A percentile compares a stretch with the other conserved stretches of the same genome.
These are phyloP conservation scores for Wickerhamomyces rabaulensis DNA, from an alignment of 805 yeast genomes.

Conservation along the genomic window DNA sequence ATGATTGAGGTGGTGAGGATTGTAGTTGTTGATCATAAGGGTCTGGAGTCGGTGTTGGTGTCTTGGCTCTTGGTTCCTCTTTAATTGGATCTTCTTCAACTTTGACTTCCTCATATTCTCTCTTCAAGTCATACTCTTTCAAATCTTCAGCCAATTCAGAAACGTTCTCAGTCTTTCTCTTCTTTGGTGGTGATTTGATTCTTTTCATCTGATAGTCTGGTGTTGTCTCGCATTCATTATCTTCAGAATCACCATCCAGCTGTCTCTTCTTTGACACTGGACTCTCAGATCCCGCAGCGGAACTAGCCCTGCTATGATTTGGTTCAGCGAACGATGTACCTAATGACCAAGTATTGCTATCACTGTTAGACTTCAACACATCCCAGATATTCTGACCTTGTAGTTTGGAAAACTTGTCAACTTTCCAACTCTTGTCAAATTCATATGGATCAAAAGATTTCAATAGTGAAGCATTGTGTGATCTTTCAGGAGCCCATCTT, in stretches of 20 bases:
- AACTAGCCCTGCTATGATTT: background rate
- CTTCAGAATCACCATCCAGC: background rate
- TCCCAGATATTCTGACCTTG: constrained; percentile 20
- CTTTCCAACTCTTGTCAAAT: constrained; percentile 18
- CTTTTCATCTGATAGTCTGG: background rate
- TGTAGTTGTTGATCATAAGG: background rate
- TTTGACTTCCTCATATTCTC: background rate
- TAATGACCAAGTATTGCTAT: constrained; percentile 9
- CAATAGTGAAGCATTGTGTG: constrained; percentile 21
- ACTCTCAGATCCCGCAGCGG: background rate
- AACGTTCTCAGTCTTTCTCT: constrained; percentile 7
- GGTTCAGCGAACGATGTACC: constrained; percentile 10
- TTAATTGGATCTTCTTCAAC: background rate
- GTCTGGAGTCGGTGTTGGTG: constrained; percentile 1
- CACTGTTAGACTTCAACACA: constrained; percentile 9
- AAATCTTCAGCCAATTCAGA: constrained; percentile 13
- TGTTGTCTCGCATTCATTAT: constrained; percentile 1
- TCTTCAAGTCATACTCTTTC: constrained; percentile 12
- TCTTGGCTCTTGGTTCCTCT: background rate
- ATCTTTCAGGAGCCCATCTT: constrained; percentile 30
- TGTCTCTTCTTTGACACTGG: background rate
- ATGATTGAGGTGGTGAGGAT: background rate
- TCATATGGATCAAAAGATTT: constrained; percentile 12
- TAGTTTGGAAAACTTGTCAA: constrained; percentile 5
- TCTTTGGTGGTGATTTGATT: constrained; percentile 7